Conservation (phyloP, 129 eudicot species). For the Escallonia herrerae region DNA sequence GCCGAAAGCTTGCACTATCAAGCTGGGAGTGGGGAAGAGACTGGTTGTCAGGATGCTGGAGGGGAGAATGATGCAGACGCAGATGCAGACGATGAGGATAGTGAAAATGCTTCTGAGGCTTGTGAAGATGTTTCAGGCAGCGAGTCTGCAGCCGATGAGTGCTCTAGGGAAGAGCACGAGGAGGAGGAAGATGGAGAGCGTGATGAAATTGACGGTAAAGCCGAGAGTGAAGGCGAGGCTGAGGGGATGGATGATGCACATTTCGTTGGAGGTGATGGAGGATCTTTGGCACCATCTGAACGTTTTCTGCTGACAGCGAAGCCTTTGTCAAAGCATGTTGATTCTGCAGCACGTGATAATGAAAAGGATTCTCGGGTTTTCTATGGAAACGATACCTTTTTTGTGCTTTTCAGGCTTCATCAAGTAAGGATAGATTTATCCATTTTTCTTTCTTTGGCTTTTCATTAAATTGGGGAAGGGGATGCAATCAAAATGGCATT, state of each 20-base stretch:
- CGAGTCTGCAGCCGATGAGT: slow-evolving; percentile 89
- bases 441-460: too few relatives aligned
- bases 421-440: slow-evolving; percentile 44
- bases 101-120: slow-evolving; percentile 74
- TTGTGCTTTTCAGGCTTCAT: slow-evolving; percentile 84
- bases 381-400: slow-evolving; percentile 79
- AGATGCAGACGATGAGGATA: slow-evolving; percentile 84
- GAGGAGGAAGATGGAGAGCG: slow-evolving; percentile 60
- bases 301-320: slow-evolving; percentile 44
- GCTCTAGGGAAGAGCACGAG: slow-evolving; percentile 73
- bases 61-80: slow-evolving; percentile 55
- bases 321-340: slow-evolving; percentile 71
- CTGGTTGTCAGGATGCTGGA: slow-evolving; percentile 19
- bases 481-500: too few relatives aligned
- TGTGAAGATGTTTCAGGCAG: slow-evolving; percentile 87
- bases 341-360: slow-evolving; percentile 30
- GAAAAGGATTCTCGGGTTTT: slow-evolving; percentile 49
- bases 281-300: slow-evolving; percentile 45
- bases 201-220: slow-evolving; percentile 80
- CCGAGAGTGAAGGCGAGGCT: slow-evolving; percentile 92
- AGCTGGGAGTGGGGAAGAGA: neutral
- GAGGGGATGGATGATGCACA: slow-evolving; percentile 62
- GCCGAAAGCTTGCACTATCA: too few relatives aligned
- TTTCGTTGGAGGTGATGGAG: slow-evolving; percentile 44
- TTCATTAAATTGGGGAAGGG: too few relatives aligned